Percentiles rank a stretch among this genome's conserved stretches.
phyloP scores from a whole-genome alignment of 2,329 filamentous ascomycete species.

The Tolypocladium inflatum region DNA sequence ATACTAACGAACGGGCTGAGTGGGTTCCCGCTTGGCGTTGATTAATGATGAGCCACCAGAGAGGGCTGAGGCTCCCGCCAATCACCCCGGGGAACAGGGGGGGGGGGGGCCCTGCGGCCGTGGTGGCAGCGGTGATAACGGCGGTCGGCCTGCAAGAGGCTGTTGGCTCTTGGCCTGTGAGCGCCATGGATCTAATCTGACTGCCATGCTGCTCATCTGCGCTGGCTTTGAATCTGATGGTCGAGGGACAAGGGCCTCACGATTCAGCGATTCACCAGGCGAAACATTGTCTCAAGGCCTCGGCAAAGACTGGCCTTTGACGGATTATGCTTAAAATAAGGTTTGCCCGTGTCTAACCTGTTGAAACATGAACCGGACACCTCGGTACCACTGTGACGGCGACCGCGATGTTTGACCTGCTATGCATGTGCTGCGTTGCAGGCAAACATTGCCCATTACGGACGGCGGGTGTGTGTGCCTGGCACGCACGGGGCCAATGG shows the following conservation, averaged over 20 bases:
- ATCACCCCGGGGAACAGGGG: neutral
- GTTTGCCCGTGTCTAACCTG: neutral
- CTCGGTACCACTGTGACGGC: neutral
- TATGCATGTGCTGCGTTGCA: neutral
- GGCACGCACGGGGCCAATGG: neutral
- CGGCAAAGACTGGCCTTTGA: neutral
- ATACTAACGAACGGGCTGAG: neutral
- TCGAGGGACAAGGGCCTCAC: too few species aligned
- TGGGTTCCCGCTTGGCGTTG: neutral
- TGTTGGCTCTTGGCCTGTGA: neutral
- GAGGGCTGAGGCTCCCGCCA: neutral
- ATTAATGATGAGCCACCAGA: neutral
- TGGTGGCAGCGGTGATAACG: neutral
- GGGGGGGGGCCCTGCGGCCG: neutral
- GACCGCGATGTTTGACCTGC: neutral
- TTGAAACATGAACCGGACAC: neutral
- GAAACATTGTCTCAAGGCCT: neutral
- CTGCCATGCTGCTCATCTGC: neutral
- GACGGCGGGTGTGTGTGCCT: neutral
- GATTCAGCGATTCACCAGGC: neutral
- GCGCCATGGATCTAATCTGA: neutral
- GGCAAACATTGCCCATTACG: neutral
- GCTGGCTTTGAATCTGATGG: neutral
- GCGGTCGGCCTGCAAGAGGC: neutral
- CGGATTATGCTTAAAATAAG: slow-evolving; percentile 1